Base-by-base conservation (phyloP, 495 filamentous ascomycete species). In the Clohesyomyces aquaticus region DNA sequence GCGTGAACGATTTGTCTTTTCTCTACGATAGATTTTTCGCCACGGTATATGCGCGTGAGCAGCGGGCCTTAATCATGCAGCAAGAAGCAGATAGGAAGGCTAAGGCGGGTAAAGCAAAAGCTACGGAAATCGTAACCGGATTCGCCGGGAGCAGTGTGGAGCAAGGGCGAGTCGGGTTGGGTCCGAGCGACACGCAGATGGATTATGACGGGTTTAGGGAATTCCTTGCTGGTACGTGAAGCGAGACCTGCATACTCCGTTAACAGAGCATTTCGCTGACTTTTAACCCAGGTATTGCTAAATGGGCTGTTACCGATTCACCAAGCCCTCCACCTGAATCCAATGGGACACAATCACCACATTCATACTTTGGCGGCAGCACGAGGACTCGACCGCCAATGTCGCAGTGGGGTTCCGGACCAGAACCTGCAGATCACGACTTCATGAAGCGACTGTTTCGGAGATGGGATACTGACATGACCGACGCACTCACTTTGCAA, bases 181-280 rank as follows among this genome's bases (percentile, higher is more conserved):
- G 94, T 0, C 91, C 93, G 12, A 96, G 91, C 71, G 80, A 84
- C 2, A 93, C 91, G 11, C 76, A 91, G 61, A 98, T 98, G 94
- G 91, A 97, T 71, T 98, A 98, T 73, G 88, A 94, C 75, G 91
- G 88, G 11, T 98, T 97, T 75, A 81, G 93, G 52, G 91, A 98
- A 59, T 96, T 98, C 67, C 80, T 98, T 11, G 90, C 93, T 1
- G 88, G 72, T 74, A 55, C 48, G 69, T 59, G 22, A 25, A 1
- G 2, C 25, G 18, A 1, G n/a, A n/a, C n/a, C n/a, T n/a, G n/a
- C 32, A 38, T 38, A 38, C 32, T 38, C 32, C 32, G 14, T 14
- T 14, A 38, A 38, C 32, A 38, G 6, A 38, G 14, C 32, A 14
- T 38, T 6, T 38, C 32, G 28, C 3, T 55, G 8, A 9, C 11